Evolutionary conservation across 495 filamentous ascomycete genomes (phyloP).

Genomic region (Hypoxylon intermedium): DNA sequence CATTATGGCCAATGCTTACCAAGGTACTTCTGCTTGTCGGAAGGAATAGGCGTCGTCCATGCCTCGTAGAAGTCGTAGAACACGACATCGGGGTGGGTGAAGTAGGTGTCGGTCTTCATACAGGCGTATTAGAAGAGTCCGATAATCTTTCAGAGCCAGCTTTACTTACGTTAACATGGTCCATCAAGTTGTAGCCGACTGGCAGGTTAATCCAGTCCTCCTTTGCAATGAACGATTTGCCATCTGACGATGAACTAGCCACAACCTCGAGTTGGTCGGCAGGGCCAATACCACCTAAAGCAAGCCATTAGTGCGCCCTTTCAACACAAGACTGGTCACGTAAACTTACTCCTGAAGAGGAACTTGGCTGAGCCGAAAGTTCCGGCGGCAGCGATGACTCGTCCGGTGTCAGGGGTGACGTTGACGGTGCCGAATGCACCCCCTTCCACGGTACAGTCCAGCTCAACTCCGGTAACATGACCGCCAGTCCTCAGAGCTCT

Average conservation of each 20-base stretch:
- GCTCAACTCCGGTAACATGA: slow-evolving; percentile 71
- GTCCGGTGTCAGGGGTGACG: slow-evolving; percentile 64
- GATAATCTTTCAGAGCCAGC: neutral
- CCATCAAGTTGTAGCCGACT: slow-evolving; percentile 75
- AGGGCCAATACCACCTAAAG: slow-evolving; percentile 66
- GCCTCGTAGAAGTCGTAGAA: slow-evolving; percentile 73
- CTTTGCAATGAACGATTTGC: slow-evolving; percentile 59
- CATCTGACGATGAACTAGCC: slow-evolving; percentile 57
- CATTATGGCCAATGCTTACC: slow-evolving; percentile 21
- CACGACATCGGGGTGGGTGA: slow-evolving; percentile 65
- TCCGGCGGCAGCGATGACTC: slow-evolving; percentile 73
- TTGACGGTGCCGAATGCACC: slow-evolving; percentile 66
- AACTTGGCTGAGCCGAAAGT: slow-evolving; percentile 77
- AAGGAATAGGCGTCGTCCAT: slow-evolving; percentile 53
- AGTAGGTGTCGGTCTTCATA: slow-evolving; percentile 65
- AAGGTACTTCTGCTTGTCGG: slow-evolving; percentile 50
- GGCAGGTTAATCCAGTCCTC: slow-evolving; percentile 73
- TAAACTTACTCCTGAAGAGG: slow-evolving; percentile 53
- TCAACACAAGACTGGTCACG: neutral
- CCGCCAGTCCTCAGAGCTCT: slow-evolving; percentile 69
- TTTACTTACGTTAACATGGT: slow-evolving; percentile 68
- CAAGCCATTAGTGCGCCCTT: slow-evolving; percentile 45
- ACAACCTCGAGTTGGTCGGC: slow-evolving; percentile 66
- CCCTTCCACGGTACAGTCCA: slow-evolving; percentile 61
- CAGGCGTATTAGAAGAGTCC: slow-evolving; percentile 1